Evolutionary conservation across 441 rosid species (phyloP), one percentile per base, ranked within the genome.

Genomic region (Adansonia madagascariensis): DNA sequence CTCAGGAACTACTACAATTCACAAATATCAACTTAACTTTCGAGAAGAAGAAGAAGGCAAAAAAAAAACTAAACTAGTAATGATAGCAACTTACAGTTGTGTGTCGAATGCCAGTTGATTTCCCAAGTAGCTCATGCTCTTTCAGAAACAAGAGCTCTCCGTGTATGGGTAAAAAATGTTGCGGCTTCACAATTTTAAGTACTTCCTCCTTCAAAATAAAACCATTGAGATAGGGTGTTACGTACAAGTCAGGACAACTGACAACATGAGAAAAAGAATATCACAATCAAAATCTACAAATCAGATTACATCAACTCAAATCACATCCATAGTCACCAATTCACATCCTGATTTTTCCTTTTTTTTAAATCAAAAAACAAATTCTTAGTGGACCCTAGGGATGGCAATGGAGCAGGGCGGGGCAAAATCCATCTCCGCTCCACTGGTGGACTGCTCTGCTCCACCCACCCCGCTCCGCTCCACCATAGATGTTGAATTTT

Each of bases 131-230:
- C 85, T 95, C 99, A 82, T 95, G 99, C 88, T 95, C 99, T 86
- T 92, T 94, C 78, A 95, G 84, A 85, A 95, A 95, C 91, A 95
- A 80, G 41, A 95, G 98, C 86, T 95, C 99, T 83, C 99, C 99
- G 82, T 95, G 98, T 77, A 94, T 87, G 49, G 99, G 98, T 74
- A 95, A 89, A 87, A 95, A 95, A 85, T 95, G 99, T 66, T 95
- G 99, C 0, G 97, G 98, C 87, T 94, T 94, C 77, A 95, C 95
- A 78, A 94, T 89, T 85, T 86, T 87, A 78, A 95, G 97, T 75
- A 92, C 97, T 86, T 95, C 98, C 88, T 95, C 99, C 99, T 95
- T 87, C 82, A 87, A 67, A 84, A 64, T 18, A 64, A 43, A 73
- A 73, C 67, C 67, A 73, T 50, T 64, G 63, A 64, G 18, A 64